Percentiles rank a stretch among this genome's conserved stretches.
Conservation (phyloP, 2,329 filamentous ascomycete species). For the Coniochaeta sp. region DNA sequence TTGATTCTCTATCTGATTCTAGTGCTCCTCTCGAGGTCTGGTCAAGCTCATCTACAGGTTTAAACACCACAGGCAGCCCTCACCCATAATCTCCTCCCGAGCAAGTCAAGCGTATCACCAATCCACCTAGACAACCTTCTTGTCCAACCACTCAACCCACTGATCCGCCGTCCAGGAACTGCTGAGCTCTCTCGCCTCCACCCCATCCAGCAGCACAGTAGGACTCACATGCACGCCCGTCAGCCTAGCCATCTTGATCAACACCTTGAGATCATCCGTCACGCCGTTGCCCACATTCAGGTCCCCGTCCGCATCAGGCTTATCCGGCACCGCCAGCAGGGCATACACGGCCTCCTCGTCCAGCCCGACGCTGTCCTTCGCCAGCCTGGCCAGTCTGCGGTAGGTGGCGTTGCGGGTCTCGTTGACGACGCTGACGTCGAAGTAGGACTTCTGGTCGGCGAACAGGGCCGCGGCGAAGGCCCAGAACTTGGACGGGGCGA, state of each 20-base stretch:
- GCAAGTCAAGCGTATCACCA: too few species aligned
- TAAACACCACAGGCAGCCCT: neutral
- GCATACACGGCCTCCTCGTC: slow-evolving; percentile 62
- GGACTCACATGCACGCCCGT: slow-evolving; percentile 85
- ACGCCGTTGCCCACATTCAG: slow-evolving; percentile 76
- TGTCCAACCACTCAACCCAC: slow-evolving; percentile 76
- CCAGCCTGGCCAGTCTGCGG: slow-evolving; percentile 68
- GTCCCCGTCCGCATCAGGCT: slow-evolving; percentile 56
- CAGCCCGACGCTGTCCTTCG: slow-evolving; percentile 54
- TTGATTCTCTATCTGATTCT: too few species aligned
- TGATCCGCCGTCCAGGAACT: slow-evolving; percentile 72
- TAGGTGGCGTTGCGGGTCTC: slow-evolving; percentile 85
- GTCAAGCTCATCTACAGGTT: too few species aligned
- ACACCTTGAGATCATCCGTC: slow-evolving; percentile 76
- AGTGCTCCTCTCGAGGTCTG: neutral
- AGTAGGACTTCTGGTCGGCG: slow-evolving; percentile 64
- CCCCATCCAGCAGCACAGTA: slow-evolving; percentile 81
- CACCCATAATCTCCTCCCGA: neutral
- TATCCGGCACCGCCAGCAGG: slow-evolving; percentile 61
- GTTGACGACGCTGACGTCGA: slow-evolving; percentile 76
- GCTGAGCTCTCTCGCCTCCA: slow-evolving; percentile 71
- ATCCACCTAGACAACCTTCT: slow-evolving; percentile 34
- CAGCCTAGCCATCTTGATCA: slow-evolving; percentile 73
- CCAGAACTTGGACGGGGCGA: slow-evolving; percentile 70
- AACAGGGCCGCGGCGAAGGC: slow-evolving; percentile 64